phyloP scores from a whole-genome alignment of 805 yeast genomes.

The Hyphopichia homilentoma region DNA sequence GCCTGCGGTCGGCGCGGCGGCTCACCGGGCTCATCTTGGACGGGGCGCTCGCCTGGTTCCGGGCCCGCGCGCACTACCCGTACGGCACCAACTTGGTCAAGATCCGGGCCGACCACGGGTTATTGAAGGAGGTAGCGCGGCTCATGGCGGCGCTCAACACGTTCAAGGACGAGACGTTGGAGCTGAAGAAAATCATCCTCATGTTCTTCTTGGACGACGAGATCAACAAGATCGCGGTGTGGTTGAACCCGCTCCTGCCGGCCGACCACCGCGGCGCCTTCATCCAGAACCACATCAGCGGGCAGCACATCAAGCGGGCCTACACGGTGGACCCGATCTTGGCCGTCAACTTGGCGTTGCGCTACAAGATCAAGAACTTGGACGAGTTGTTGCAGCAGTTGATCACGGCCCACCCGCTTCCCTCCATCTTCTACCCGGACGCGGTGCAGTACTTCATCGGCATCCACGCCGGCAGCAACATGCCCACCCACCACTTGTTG shows the following conservation, averaged over 20 bases:
- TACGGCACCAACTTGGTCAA: conserved; percentile 78
- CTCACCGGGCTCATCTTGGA: conserved; percentile 54
- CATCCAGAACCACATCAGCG: conserved; percentile 27
- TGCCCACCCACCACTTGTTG: conserved; percentile 42
- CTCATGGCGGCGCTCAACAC: conserved; percentile 19
- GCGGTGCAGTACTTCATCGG: conserved; percentile 55
- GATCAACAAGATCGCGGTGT: conserved; percentile 63
- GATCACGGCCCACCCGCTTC: conserved; percentile 54
- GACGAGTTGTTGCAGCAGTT: conserved; percentile 40
- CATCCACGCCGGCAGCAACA: conserved; percentile 31
- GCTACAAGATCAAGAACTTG: conserved; percentile 47
- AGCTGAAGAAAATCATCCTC: conserved; percentile 51
- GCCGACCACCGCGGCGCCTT: conserved; percentile 36
- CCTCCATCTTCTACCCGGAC: conserved; percentile 51
- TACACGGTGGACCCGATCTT: conserved; percentile 66
- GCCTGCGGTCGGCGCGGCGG: conserved; percentile 40
- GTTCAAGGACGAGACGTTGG: conserved; percentile 24
- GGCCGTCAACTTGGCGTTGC: conserved; percentile 64
- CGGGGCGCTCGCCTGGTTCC: conserved; percentile 80
- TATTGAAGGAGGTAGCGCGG: conserved; percentile 51
- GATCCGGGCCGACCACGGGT: conserved; percentile 62
- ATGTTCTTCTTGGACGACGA: conserved; percentile 73
- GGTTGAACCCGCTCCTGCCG: conserved; percentile 66
- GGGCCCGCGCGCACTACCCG: conserved; percentile 60
- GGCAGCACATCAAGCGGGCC: conserved; percentile 49